Base-by-base conservation (phyloP, 2,329 filamentous ascomycete genomes). In the Calycina marina region DNA sequence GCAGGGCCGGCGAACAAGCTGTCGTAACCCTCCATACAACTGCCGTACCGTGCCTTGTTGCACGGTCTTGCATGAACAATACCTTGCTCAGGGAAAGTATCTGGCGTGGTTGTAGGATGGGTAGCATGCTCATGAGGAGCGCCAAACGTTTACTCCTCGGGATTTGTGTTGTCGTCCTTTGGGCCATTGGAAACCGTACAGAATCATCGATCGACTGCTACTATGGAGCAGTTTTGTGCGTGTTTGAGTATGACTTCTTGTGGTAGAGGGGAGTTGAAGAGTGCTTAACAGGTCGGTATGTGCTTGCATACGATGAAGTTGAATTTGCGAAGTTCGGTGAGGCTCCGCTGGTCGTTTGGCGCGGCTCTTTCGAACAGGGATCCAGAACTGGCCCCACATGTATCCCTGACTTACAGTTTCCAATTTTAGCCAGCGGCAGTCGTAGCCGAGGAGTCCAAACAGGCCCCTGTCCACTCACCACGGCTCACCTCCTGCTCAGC, bases 11-110 rank as follows among this genome's bases (percentile, higher is more conserved):
- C 29, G n/a, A n/a, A 34, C 33, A 3, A 35, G 34, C 37, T 37
- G 13, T 38, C 16, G 18, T 41, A 41, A 37, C 28, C 30, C 10
- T 39, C 18, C 24, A 34, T 37, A 41, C 14, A 40, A 37, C 27
- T 39, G 27, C 28, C 31, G 22, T 40, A 37, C 28, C 27, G 22
- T 18, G n/a, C 30, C 11, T 36, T 42, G 14, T 37, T 38, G 18
- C 31, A 31, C 29, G 25, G 31, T 34, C 29, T 42, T 37, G 18
- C 20, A 40, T 42, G 14, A 42, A 38, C 11, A 40, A 38, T 38
- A 30, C 31, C 28, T 40, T 42, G 31, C 37, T 30, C 6, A 38
- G 18, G 32, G 28, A 29, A 40, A 36, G 33, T 9, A 42, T 40
- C 30, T 38, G 20, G 25, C 18, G 9, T n/a, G 4, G 31, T 33